Evolutionary conservation across 2,329 filamentous ascomycete species (phyloP), one percentile per base, ranked within the genome.

Genomic region (Pseudogymnoascus sp.): DNA sequence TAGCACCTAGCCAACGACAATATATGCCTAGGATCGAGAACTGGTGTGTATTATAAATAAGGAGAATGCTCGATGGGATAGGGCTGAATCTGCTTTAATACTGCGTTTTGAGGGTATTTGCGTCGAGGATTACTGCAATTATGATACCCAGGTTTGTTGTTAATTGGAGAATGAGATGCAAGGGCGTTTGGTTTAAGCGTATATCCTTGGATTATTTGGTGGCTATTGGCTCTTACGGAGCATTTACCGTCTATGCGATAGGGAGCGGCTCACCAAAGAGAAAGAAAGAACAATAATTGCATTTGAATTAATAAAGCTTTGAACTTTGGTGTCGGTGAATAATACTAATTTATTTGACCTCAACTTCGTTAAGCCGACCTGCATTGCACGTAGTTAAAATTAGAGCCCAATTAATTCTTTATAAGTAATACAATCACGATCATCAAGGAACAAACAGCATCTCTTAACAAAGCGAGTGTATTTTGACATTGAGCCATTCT

Each of bases 381-480:
- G 9, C 9, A 55, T 29, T 48, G 45, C 13, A 0, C 13, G 27
- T 5, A 18, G 27, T 33, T 8, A 12, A 21, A 12, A 27, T 33
- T 55, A 3, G 7, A 18, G 6, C 27, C 27, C n/a, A 31, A 31
- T 18, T 15, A 52, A 15, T 18, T 12, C 6, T 27, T 6, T 33
- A 18, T n/a, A 55, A 33, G 21, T 10, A 33, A 1, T 1, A 55
- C 5, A 55, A 21, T 33, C 48, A 55, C 48, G 33, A 33, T 13
- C 13, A 33, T 13, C 48, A 55, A 33, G 7, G 29, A 55, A 33
- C 13, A 18, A 55, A 15, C 33, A 55, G n/a, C 3, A 33, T 55
- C n/a, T 55, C 29, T 21, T 55, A 55, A 55, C 48, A 55, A 55
- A 55, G 29, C 48, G 48, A 55, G 48, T 55, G 48, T 55, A 55